Base-by-base conservation (phyloP, 2,329 filamentous ascomycete species). In the Penicillium sp. region DNA sequence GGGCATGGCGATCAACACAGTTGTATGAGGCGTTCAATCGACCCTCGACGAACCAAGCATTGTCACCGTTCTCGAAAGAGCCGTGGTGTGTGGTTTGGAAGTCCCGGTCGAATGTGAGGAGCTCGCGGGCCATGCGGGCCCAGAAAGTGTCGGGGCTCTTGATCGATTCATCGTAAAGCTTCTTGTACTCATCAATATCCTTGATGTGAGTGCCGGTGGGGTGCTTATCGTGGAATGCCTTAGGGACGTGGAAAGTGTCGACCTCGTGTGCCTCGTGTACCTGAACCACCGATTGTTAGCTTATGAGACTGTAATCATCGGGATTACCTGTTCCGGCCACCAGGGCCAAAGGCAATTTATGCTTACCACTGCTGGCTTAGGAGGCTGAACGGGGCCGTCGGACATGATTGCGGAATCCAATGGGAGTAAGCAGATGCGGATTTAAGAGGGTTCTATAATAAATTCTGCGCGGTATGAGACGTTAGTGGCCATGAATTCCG, bases 21-120 rank as follows among this genome's bases (percentile, higher is more conserved):
- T 99, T 99, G 85, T 91, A 97, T 27, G 90, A 94, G 60, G 94
- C 94, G 69, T 99, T 99, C 70, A 99, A 81, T 67, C 87, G 85
- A 63, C 94, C 94, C 79, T 97, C 94, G 58, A 92, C 77, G 72
- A 97, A 99, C 93, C 94, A 99, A 60, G 91, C 89, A 69, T 83
- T 87, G 78, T 99, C 92, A 65, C 94, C 94, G 59, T 88, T 81
- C 49, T 74, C 74, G 53, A 99, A 84, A 29, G 85, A 86, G 57
- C 94, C 94, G 56, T 81, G 84, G 73, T 85, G 85, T 49, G 95
- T 91, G 11, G 92, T 97, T 74, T 96, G 79, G 77, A 99, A 99
- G 71, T 97, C 93, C 63, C 83, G 84, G 62, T 91, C 86, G 89
- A 94, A 99, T 47, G 88, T 87, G 64, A 99, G 83, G 51, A 97